A percentile compares a stretch with the other conserved stretches of the same genome.
These are phyloP conservation scores for Dothiorella sarmentorum DNA, from an alignment of 2,329 filamentous ascomycete genomes.

Conservation along the genomic window DNA sequence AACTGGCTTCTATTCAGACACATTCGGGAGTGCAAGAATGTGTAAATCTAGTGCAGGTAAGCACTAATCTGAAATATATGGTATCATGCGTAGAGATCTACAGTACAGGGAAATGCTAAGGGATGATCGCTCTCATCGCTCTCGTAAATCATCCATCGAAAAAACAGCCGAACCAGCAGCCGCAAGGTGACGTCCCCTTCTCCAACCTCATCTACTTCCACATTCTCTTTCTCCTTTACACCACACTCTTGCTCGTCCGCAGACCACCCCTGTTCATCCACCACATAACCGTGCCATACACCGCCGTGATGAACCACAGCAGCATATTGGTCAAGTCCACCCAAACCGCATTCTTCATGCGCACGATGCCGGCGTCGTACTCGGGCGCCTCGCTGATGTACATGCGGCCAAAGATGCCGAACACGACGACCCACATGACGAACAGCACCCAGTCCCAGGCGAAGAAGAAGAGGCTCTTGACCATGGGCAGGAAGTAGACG, in stretches of 20 bases:
- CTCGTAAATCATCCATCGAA: background rate
- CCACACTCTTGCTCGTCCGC: slow-evolving; percentile 1
- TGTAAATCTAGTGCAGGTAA: too few species aligned
- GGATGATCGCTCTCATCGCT: background rate
- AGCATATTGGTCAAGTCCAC: slow-evolving; percentile 71
- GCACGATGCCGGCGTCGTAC: slow-evolving; percentile 59
- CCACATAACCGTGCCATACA: slow-evolving; percentile 36
- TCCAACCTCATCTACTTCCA: background rate
- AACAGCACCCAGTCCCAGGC: slow-evolving; percentile 56
- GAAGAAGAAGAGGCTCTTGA: slow-evolving; percentile 49
- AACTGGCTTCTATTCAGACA: too few species aligned
- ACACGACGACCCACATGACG: slow-evolving; percentile 75
- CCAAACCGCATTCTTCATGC: slow-evolving; percentile 88
- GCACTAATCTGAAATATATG: background rate
- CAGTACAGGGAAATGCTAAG: background rate
- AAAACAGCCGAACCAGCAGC: slow-evolving; percentile 1
- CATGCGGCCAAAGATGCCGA: slow-evolving; percentile 78
- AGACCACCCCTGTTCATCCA: background rate
- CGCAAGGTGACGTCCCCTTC: background rate
- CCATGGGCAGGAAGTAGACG: slow-evolving; percentile 62
- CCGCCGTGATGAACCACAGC: slow-evolving; percentile 67
- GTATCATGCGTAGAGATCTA: background rate
- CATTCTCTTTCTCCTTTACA: background rate
- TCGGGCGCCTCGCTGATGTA: slow-evolving; percentile 69
- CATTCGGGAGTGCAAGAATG: too few species aligned